phyloP scores from a whole-genome alignment of 371 early-diverging fungal genomes.

The Mucor saturninus region DNA sequence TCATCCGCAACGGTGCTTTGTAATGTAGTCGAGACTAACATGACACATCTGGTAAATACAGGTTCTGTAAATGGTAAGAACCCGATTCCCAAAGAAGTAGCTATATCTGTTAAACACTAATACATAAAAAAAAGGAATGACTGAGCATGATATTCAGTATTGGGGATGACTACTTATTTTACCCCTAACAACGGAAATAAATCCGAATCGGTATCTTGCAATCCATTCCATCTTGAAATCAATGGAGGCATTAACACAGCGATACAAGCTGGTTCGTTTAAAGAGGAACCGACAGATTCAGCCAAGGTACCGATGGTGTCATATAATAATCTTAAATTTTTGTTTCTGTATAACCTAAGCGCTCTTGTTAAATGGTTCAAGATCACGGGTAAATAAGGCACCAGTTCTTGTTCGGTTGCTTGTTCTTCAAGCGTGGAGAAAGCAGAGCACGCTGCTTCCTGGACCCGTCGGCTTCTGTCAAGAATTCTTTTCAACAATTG shows the following conservation, averaged over 20 bases:
- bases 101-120: constrained; percentile 86
- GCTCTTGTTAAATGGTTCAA: constrained; percentile 77
- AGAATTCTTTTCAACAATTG: constrained; percentile 78
- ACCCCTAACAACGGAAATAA: constrained; percentile 93
- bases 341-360: constrained; percentile 84
- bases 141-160: too few relatives aligned
- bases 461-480: constrained; percentile 93
- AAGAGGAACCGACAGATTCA: constrained; percentile 81
- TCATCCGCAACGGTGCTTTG: constrained; percentile 35
- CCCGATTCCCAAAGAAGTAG: constrained; percentile 82
- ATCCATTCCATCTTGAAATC: constrained; percentile 78
- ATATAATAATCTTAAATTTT: constrained; percentile 88
- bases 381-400: constrained; percentile 85
- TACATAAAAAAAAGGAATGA: not conserved
- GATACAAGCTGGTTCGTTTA: constrained; percentile 78
- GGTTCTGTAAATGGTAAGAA: constrained; percentile 82
- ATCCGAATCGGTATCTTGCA: constrained; percentile 81
- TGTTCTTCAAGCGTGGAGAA: constrained; percentile 93
- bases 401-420: constrained; percentile 72
- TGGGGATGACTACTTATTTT: constrained; percentile 10
- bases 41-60: constrained; percentile 86
- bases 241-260: constrained; percentile 85
- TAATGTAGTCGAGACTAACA: constrained; percentile 74
- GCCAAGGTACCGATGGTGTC: constrained; percentile 95
- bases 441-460: constrained; percentile 94